phyloP scores from a whole-genome alignment of 2,329 filamentous ascomycete genomes.

The Gremmenia infestans region DNA sequence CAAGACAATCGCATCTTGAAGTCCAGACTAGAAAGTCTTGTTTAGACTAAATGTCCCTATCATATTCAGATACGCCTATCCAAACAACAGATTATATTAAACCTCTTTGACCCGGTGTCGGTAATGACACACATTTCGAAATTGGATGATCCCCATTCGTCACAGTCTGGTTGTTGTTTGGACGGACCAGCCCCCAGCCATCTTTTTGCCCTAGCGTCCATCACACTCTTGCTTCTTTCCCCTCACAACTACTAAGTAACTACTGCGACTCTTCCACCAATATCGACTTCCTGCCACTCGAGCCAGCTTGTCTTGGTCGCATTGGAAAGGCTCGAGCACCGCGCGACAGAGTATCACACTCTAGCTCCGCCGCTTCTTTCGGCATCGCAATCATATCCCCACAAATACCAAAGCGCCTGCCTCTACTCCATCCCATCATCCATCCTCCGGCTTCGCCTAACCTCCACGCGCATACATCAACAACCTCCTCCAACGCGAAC shows the following conservation, averaged over 20 bases:
- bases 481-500: constrained; percentile 9
- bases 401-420: neutral
- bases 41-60: neutral
- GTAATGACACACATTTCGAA: neutral
- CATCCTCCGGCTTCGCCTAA: neutral
- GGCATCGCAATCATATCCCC: neutral
- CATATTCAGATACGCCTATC: neutral
- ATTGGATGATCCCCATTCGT: neutral
- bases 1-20: neutral
- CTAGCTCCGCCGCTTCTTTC: too few species aligned
- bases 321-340: too few species aligned
- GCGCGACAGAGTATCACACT: too few species aligned
- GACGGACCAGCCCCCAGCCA: neutral
- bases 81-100: neutral
- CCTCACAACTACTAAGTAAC: neutral
- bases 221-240: neutral
- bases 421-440: neutral
- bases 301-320: too few species aligned
- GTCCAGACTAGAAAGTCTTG: neutral
- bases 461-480: neutral
- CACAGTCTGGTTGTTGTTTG: neutral
- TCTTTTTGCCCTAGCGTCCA: neutral
- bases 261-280: neutral
- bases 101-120: neutral
- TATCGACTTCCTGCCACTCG: too few species aligned